Evolutionary conservation across 805 yeast species (phyloP).

Genomic region (Kodamaea laetipori): DNA sequence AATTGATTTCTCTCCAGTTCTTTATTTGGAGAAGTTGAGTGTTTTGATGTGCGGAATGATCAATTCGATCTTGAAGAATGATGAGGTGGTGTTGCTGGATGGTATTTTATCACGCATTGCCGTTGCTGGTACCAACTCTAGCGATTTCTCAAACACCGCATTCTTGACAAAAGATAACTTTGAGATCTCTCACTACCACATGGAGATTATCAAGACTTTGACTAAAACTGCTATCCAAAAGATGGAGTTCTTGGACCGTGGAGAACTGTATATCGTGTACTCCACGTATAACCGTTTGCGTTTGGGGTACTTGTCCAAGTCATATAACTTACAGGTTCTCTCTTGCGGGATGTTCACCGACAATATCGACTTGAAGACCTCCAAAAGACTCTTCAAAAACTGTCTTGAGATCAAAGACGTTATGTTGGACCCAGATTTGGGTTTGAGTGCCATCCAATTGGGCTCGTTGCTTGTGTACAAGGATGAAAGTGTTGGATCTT

Average conservation of each 20-base stretch:
- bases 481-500: conserved; percentile 39
- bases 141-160: background rate
- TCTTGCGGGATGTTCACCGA: conserved; percentile 55
- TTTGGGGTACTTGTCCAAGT: conserved; percentile 56
- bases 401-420: conserved; percentile 56
- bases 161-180: conserved; percentile 1
- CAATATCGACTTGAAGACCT: conserved; percentile 43
- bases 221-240: conserved; percentile 40
- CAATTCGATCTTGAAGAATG: conserved; percentile 29
- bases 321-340: conserved; percentile 59
- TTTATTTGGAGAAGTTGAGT: conserved; percentile 36
- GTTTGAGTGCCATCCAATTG: conserved; percentile 53
- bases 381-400: conserved; percentile 49
- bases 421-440: conserved; percentile 53
- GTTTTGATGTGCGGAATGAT: conserved; percentile 38
- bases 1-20: conserved; percentile 37
- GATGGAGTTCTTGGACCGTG: conserved; percentile 54
- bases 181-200: background rate
- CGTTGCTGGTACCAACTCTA: conserved; percentile 13
- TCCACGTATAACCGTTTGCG: conserved; percentile 50
- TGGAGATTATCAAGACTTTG: conserved; percentile 22
- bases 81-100: conserved; percentile 27
- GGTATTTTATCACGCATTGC: conserved; percentile 31
- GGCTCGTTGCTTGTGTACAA: conserved; percentile 56
- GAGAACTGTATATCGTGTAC: conserved; percentile 56